A percentile compares a stretch with the other conserved stretches of the same genome.
Conservation (phyloP, 371 early-diverging fungal species). For the Mucor mucedo region DNA sequence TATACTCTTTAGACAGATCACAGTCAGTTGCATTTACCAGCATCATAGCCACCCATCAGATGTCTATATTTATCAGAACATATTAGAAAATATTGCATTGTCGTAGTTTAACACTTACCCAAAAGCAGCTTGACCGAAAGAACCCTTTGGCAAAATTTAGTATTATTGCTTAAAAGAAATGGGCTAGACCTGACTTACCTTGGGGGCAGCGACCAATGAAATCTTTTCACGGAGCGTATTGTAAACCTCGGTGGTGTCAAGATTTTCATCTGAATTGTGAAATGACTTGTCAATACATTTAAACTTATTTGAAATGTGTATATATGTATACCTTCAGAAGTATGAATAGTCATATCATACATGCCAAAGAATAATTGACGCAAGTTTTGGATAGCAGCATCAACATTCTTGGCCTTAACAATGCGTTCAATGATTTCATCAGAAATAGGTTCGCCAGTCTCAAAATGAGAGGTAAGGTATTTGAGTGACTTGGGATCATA, state of each 20-base stretch:
- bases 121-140: conserved; percentile 58
- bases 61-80: conserved; percentile 57
- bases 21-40: conserved; percentile 36
- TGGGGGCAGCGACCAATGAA: conserved; percentile 59
- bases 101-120: conserved; percentile 33
- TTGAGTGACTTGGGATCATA: conserved; percentile 78
- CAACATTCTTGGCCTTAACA: conserved; percentile 74
- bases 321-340: conserved; percentile 39
- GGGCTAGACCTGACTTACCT: conserved; percentile 25
- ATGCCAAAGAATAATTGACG: conserved; percentile 82
- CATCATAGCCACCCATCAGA: conserved; percentile 87
- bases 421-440: conserved; percentile 72
- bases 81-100: not conserved
- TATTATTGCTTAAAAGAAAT: not conserved
- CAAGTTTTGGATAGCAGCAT: conserved; percentile 73
- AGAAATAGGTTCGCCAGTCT: conserved; percentile 74
- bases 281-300: not conserved
- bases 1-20: too few relatives aligned
- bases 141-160: conserved; percentile 26
- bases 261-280: conserved; percentile 39
- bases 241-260: conserved; percentile 66
- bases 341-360: conserved; percentile 79
- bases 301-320: not conserved
- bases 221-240: conserved; percentile 68
- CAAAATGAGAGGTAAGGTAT: conserved; percentile 73